Percentiles rank a stretch among this genome's conserved stretches.
Conservation (phyloP, 2,329 filamentous ascomycete species). For the Sphaerulina populicola region DNA sequence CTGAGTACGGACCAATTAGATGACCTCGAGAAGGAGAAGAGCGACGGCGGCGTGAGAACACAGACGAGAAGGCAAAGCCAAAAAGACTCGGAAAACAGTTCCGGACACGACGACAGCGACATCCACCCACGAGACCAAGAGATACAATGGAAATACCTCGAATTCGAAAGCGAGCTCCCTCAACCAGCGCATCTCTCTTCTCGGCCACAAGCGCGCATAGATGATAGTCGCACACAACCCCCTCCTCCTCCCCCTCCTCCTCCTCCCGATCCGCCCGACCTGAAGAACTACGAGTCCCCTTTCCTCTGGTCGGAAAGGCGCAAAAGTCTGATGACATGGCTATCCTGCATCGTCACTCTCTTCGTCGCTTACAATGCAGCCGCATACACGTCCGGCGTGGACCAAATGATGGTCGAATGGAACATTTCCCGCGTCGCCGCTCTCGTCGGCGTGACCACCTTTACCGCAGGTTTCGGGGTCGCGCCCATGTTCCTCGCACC, state of each 20-base stretch:
- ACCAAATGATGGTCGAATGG: conserved; percentile 59
- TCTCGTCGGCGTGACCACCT: conserved; percentile 70
- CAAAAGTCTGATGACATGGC: conserved; percentile 62
- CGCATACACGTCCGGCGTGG: conserved; percentile 63
- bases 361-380: conserved; percentile 70
- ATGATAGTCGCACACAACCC: conserved; percentile 30
- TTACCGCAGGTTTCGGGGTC: conserved; percentile 70
- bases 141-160: conserved; percentile 53
- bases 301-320: conserved; percentile 61
- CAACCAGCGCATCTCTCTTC: conserved; percentile 34
- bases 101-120: conserved; percentile 1
- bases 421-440: conserved; percentile 56
- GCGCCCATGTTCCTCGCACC: conserved; percentile 85
- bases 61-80: conserved; percentile 1
- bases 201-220: conserved; percentile 16
- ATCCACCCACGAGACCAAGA: conserved; percentile 16
- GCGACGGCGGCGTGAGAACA: background rate
- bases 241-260: no score
- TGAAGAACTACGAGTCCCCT: conserved; percentile 59
- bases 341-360: conserved; percentile 68
- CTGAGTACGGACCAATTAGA: conserved; percentile 3
- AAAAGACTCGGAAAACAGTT: conserved; percentile 17
- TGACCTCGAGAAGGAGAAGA: background rate
- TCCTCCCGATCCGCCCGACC: conserved; percentile 50
- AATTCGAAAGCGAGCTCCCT: conserved; percentile 53